These are phyloP conservation scores for Ascochyta koolunga DNA, from an alignment of 2,329 filamentous ascomycete species.

Conservation along the genomic window DNA sequence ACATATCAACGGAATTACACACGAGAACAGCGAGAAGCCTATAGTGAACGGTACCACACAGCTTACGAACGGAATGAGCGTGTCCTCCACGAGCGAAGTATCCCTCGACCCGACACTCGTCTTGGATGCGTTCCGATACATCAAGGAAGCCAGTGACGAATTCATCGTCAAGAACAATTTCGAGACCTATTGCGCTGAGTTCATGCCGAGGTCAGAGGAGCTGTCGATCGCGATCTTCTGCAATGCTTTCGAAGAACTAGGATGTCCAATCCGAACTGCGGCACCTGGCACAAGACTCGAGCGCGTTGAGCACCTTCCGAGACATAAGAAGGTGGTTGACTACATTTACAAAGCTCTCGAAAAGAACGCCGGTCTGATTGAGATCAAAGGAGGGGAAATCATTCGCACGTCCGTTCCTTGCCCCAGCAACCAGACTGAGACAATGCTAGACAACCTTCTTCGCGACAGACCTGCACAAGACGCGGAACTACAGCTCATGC, in stretches of 20 bases:
- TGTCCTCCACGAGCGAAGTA: neutral
- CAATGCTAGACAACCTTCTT: no score
- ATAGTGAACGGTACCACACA: no score
- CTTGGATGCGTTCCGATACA: neutral
- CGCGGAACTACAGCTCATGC: slow-evolving; percentile 40
- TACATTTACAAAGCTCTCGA: slow-evolving; percentile 24
- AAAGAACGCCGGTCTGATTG: slow-evolving; percentile 10
- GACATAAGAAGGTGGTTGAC: slow-evolving; percentile 18
- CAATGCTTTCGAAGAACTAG: slow-evolving; percentile 32
- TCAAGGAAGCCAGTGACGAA: neutral
- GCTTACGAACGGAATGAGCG: no score
- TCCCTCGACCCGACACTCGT: neutral
- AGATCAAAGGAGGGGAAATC: neutral
- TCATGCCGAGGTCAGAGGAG: slow-evolving; percentile 25
- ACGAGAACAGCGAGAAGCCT: no score
- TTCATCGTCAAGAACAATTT: neutral
- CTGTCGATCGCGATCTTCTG: slow-evolving; percentile 31
- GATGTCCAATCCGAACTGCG: slow-evolving; percentile 16
- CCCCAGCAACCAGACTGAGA: neutral
- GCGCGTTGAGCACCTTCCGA: slow-evolving; percentile 1
- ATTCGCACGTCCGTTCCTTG: neutral
- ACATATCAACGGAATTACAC: no score
- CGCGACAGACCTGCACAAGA: neutral
- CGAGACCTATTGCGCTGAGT: neutral
- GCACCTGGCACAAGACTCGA: slow-evolving; percentile 17